A percentile compares a stretch with the other conserved stretches of the same genome.
Conservation (phyloP, 306 rosid genomes). For the Rosa chinensis region DNA sequence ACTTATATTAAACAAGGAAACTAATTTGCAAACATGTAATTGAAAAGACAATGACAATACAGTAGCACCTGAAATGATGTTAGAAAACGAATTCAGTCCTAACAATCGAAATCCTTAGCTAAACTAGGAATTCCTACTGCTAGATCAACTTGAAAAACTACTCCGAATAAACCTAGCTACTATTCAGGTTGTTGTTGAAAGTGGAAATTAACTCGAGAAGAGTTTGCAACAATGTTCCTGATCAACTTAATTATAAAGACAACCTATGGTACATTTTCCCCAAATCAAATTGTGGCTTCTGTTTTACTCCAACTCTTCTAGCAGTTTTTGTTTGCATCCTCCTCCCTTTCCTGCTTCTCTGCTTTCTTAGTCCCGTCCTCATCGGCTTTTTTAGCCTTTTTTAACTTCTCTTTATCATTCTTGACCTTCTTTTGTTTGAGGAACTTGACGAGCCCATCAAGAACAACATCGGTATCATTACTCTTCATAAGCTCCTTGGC, state of each 20-base stretch:
- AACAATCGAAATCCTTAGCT: neutral
- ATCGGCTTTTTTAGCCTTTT: neutral
- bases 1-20: neutral
- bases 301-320: neutral
- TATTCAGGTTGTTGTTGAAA: neutral
- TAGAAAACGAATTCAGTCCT: neutral
- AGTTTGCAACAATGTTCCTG: neutral
- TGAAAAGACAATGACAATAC: neutral
- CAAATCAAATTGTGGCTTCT: neutral
- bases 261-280: neutral
- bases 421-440: slow-evolving; percentile 23
- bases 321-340: neutral
- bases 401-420: neutral
- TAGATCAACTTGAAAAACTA: neutral
- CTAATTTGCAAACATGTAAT: neutral
- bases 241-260: neutral
- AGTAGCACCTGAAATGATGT: neutral
- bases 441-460: slow-evolving; percentile 25
- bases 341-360: neutral
- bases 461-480: slow-evolving; percentile 39
- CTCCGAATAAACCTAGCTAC: neutral
- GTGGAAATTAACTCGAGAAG: neutral
- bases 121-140: neutral
- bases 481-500: slow-evolving; percentile 51
- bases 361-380: neutral